These are phyloP conservation scores for Trichoderma aggressivum DNA, from an alignment of 2,329 filamentous ascomycete species.

Conservation along the genomic window DNA sequence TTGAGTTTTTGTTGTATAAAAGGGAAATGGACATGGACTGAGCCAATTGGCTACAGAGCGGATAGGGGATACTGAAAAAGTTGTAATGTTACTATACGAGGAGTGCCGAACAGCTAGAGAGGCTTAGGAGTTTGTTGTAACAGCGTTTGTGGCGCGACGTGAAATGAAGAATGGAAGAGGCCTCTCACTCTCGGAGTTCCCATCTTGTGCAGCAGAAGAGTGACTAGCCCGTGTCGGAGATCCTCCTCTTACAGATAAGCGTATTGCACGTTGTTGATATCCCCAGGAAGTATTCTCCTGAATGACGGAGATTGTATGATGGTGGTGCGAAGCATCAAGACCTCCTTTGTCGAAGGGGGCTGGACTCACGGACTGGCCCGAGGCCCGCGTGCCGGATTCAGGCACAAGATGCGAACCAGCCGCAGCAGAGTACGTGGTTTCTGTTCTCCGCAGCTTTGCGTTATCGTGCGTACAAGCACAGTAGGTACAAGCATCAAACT, in stretches of 20 bases:
- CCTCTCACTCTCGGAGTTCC: neutral
- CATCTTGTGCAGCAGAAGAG: neutral
- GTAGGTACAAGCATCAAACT: neutral
- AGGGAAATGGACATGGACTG: neutral
- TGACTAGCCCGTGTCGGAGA: neutral
- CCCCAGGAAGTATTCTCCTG: neutral
- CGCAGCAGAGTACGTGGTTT: neutral
- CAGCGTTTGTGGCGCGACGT: neutral
- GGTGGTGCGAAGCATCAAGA: neutral
- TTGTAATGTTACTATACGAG: neutral
- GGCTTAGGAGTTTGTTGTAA: neutral
- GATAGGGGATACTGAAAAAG: neutral
- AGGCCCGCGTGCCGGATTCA: neutral
- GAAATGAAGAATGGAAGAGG: neutral
- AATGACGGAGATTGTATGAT: neutral
- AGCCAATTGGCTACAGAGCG: neutral
- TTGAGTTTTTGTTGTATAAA: neutral
- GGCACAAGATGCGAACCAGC: constrained; percentile 12
- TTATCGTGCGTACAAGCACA: neutral
- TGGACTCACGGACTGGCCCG: neutral
- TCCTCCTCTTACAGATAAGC: neutral
- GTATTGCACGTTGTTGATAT: neutral
- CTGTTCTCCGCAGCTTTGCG: neutral
- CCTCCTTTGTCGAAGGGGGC: constrained; percentile 2
- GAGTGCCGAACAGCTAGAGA: neutral